Base-by-base conservation (phyloP, 2,329 filamentous ascomycete genomes). In the Gnomoniopsis sp. region DNA sequence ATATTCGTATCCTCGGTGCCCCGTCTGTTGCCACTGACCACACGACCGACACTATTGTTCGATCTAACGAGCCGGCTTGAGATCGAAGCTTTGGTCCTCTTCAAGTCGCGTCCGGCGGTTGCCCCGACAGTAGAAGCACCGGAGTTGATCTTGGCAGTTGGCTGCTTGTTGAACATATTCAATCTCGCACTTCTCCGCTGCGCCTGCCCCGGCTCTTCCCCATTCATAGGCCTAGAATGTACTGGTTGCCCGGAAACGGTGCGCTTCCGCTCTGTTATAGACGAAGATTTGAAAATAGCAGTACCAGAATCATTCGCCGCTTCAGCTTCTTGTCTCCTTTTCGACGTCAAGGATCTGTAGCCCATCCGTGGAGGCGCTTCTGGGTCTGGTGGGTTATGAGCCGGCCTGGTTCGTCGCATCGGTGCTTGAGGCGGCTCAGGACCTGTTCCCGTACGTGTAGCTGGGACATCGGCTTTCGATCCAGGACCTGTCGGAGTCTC, bases 21-120 rank as follows among this genome's bases (percentile, higher is more conserved):
- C 71, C 95, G 97, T 59, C 93, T 84, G 70, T 95, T 96, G 22
- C 92, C 93, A 71, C 92, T 96, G 48, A 96, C 91, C 57, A 93
- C 90, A 66, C 93, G 85, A 19, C 91, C 91, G 43, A 96, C 90
- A 55, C 84, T 91, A 3, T 89, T 85, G 17, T 83, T 77, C 74
- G 88, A 74, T 74, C 88, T 80, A 79, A 93, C 67, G 74, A 88
- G 73, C 74, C 88, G 69, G 49, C 22, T 50, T 43, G 84, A 84
- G 57, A 87, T 81, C 3, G 87, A 89, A 63, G 90, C 89, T 67
- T 88, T 91, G 64, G 89, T 88, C 77, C 92, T 96, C 71, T 92
- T 93, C 68, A 96, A 73, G 67, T 96, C 92, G 67, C 91, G 79
- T 51, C 83, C 80, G 61, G 88, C 83, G 61, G 84, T 79, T 21